phyloP scores from a whole-genome alignment of 164 flowering plant genomes.

The Platanus orientalis region DNA sequence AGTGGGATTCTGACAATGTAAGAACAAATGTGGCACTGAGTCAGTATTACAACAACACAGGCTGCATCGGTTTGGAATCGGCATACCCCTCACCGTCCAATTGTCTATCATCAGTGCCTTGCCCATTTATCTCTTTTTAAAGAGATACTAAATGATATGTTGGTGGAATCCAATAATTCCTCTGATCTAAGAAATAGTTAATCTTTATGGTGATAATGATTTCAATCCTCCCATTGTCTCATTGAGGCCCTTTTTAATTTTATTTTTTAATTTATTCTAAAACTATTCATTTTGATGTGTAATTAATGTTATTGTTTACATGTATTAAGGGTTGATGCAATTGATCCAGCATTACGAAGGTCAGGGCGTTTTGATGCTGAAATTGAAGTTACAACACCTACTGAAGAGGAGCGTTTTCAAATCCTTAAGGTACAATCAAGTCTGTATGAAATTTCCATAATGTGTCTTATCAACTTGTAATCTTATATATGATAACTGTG shows the following conservation, averaged over 20 bases:
- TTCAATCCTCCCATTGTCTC: not conserved
- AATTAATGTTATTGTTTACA: not conserved
- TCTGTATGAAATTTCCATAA: not conserved
- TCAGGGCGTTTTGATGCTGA: constrained; percentile 87
- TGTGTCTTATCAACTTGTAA: not conserved
- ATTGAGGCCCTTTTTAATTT: not conserved
- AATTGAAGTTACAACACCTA: constrained; percentile 86
- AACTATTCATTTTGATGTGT: not conserved
- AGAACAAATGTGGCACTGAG: too few species aligned
- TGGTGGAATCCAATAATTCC: too few species aligned
- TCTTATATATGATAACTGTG: not conserved
- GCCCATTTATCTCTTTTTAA: too few species aligned
- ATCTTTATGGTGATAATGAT: not conserved
- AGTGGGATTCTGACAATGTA: too few species aligned
- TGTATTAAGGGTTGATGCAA: constrained; percentile 60
- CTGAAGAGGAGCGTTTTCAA: constrained; percentile 69
- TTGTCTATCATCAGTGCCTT: too few species aligned
- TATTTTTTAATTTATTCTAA: constrained; percentile 2
- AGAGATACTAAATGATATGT: too few species aligned
- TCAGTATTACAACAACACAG: too few species aligned
- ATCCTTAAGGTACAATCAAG: constrained; percentile 55
- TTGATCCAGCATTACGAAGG: constrained; percentile 90
- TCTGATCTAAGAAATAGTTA: not conserved
- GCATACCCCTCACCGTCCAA: too few species aligned
- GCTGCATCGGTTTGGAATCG: too few species aligned